Evolutionary conservation across 768 basidiomycete species (phyloP), one percentile per base, ranked within the genome.

Genomic region (Fistulinella prunicolor): DNA sequence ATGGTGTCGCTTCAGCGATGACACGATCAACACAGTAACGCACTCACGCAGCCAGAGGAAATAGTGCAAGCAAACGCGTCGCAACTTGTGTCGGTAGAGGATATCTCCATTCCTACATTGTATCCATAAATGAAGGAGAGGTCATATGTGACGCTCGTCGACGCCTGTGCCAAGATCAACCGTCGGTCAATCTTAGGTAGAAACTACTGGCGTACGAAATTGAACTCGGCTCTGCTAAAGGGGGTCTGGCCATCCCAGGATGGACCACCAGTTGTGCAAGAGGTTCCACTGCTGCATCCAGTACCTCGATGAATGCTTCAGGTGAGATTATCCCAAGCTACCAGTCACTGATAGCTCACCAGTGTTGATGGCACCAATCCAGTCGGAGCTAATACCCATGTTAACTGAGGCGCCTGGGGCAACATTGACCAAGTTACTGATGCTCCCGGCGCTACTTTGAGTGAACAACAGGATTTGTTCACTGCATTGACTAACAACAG

Each of bases 101-200:
- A 55, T 37, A 51, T 56, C 38, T 47, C 6, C 46, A 56, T 51
- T 10, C 55, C 55, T 39, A 39, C 49, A 19, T 53, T 55, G 32
- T 55, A 55, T 19, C 54, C 54, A 35, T 55, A 55, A 23, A 55
- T 55, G 17, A 55, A 30, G 16, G 54, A 53, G 36, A 55, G 42
- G 20, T 53, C 54, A 17, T 53, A 55, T 29, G 47, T 46, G n/a
- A 55, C 54, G 2, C 19, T 22, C 7, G 9, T 6, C 37, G 37
- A 21, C 9, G n/a, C 37, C 37, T 38, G 13, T 14, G 10, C 20
- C 37, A 38, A 19, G 19, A 14, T 38, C 37, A 38, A 20, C 21
- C 13, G 37, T 38, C 37, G 2, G 20, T 38, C 37, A 28, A 28
- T 6, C 28, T n/a, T n/a, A 28, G 7, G 28, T 12, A 6, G 37